Conservation (phyloP, 2,329 filamentous ascomycete species). For the Diaporthe batatas region DNA sequence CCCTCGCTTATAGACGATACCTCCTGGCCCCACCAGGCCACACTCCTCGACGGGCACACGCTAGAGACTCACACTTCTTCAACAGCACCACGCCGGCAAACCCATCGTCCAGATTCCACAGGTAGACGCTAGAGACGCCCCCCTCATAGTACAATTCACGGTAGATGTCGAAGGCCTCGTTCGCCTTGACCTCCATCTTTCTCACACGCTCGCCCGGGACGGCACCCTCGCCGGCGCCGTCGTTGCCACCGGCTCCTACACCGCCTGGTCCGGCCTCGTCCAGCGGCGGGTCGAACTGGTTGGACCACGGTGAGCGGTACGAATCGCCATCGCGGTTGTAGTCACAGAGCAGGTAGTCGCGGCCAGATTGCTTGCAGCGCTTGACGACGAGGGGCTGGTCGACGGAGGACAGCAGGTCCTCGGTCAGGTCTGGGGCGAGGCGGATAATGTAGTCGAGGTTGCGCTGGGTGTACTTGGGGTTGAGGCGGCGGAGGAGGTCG, state of each 20-base stretch:
- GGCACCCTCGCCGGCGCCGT: constrained; percentile 80
- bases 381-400: constrained; percentile 92
- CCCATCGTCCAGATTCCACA: constrained; percentile 98
- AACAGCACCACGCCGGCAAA: constrained; percentile 96
- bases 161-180: constrained; percentile 97
- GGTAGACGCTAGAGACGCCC: constrained; percentile 94
- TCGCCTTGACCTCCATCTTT: constrained; percentile 93
- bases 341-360: constrained; percentile 98
- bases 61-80: constrained; percentile 81
- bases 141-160: constrained; percentile 97
- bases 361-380: constrained; percentile 87
- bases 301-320: constrained; percentile 98
- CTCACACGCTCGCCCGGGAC: constrained; percentile 91
- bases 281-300: constrained; percentile 94
- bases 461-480: constrained; percentile 89
- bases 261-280: constrained; percentile 69
- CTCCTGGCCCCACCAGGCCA: background rate
- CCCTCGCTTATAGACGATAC: constrained; percentile 25
- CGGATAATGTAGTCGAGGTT: constrained; percentile 92
- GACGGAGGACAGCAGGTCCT: constrained; percentile 97
- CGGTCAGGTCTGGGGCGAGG: constrained; percentile 91
- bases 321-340: constrained; percentile 99
- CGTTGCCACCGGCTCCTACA: constrained; percentile 64
- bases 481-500: constrained; percentile 97
- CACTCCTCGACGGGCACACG: background rate